phyloP scores from a whole-genome alignment of 495 filamentous ascomycete genomes.

The Penicillium cinerascens region DNA sequence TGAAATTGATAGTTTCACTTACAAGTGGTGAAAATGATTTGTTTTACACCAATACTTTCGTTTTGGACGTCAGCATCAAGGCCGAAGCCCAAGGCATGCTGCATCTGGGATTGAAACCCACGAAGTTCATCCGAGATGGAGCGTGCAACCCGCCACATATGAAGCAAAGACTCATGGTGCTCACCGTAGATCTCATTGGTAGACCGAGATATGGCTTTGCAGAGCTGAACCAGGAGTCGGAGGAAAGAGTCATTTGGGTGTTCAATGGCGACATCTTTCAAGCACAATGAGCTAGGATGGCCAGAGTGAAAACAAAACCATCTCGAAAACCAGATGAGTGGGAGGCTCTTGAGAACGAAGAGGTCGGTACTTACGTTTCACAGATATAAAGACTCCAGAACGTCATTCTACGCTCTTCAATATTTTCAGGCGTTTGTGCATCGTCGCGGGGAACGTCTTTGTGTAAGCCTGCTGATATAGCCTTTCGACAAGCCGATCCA shows the following conservation, averaged over 20 bases:
- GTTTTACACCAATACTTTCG: conserved; percentile 34
- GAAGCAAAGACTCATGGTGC: conserved; percentile 39
- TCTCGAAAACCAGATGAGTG: conserved; percentile 13
- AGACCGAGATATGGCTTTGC: conserved; percentile 33
- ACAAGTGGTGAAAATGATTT: conserved; percentile 37
- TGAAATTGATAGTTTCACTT: conserved; percentile 6
- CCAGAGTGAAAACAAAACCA: conserved; percentile 44
- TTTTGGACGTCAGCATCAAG: conserved; percentile 28
- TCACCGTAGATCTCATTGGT: conserved; percentile 38
- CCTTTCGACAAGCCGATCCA: conserved; percentile 38
- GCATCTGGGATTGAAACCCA: conserved; percentile 25
- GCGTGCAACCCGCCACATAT: conserved; percentile 42
- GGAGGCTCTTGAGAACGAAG: neutral
- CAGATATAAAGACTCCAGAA: conserved; percentile 43
- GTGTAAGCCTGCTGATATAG: conserved; percentile 40
- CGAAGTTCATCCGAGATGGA: conserved; percentile 38
- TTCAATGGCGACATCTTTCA: conserved; percentile 35
- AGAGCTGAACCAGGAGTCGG: conserved; percentile 27
- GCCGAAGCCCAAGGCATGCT: conserved; percentile 33
- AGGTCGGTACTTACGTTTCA: conserved; percentile 31
- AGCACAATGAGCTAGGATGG: conserved; percentile 33
- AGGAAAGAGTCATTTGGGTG: conserved; percentile 36
- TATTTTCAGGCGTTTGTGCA: conserved; percentile 24
- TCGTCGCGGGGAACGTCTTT: conserved; percentile 34
- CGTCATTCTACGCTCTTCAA: conserved; percentile 36